phyloP scores from a whole-genome alignment of 2,329 filamentous ascomycete species.

The Paracamarosporium sp. region DNA sequence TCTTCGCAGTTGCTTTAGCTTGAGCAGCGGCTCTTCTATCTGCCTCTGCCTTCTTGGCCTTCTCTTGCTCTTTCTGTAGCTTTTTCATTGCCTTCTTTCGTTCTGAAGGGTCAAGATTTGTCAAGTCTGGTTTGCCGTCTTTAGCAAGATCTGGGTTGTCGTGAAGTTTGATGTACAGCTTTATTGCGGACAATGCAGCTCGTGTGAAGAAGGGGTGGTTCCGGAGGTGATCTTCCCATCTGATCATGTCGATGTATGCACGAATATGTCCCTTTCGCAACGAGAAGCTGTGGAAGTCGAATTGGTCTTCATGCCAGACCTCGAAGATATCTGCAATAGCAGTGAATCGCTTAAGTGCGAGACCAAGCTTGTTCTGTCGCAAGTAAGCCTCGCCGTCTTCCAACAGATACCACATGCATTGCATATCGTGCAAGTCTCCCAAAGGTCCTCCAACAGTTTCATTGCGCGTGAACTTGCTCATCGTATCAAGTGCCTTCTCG shows the following conservation, averaged over 20 bases:
- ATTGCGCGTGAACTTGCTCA: slow-evolving; percentile 92
- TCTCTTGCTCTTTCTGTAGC: slow-evolving; percentile 75
- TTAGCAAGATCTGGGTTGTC: slow-evolving; percentile 75
- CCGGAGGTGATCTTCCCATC: slow-evolving; percentile 90
- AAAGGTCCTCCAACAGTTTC: slow-evolving; percentile 88
- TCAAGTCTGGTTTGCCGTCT: slow-evolving; percentile 65
- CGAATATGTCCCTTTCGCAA: slow-evolving; percentile 95
- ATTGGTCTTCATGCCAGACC: slow-evolving; percentile 97
- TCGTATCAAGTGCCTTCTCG: slow-evolving; percentile 82
- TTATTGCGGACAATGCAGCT: slow-evolving; percentile 80
- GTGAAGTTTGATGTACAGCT: slow-evolving; percentile 78
- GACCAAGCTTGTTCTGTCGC: slow-evolving; percentile 79
- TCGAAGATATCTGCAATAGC: slow-evolving; percentile 92
- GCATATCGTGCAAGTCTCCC: slow-evolving; percentile 94
- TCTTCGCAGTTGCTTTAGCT: slow-evolving; percentile 62
- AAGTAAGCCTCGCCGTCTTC: slow-evolving; percentile 92
- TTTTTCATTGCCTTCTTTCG: slow-evolving; percentile 90
- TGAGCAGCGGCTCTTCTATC: slow-evolving; percentile 81
- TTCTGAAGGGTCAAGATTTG: slow-evolving; percentile 64
- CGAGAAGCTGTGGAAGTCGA: slow-evolving; percentile 98
- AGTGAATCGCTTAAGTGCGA: slow-evolving; percentile 92
- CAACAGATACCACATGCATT: slow-evolving; percentile 95
- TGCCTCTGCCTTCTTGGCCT: slow-evolving; percentile 78
- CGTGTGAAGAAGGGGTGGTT: slow-evolving; percentile 93
- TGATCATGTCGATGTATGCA: slow-evolving; percentile 93